phyloP scores from a whole-genome alignment of 129 eudicot genomes.

The Saussurea involucrata region DNA sequence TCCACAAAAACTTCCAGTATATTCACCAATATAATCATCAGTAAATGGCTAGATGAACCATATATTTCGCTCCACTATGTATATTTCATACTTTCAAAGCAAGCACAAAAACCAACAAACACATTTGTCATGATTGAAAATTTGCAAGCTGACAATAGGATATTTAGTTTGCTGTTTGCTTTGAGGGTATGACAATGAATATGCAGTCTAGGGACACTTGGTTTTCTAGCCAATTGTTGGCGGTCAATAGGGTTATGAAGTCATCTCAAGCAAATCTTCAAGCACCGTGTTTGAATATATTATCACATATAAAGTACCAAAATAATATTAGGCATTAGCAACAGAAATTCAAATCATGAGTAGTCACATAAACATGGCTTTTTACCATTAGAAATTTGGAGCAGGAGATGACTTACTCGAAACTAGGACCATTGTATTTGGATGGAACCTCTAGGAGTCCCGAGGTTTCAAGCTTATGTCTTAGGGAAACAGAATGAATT shows the following conservation, averaged over 20 bases:
- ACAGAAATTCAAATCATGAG: background rate
- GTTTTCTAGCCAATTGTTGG: background rate
- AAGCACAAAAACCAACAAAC: background rate
- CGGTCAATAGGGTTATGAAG: background rate
- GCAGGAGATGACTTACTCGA: slow-evolving; percentile 51
- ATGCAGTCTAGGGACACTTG: background rate
- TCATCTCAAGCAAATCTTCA: background rate
- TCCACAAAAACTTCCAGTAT: background rate
- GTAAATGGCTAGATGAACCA: background rate
- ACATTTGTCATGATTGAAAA: background rate
- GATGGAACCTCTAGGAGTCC: slow-evolving; percentile 42
- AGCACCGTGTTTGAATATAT: background rate
- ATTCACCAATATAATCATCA: background rate
- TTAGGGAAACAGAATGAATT: slow-evolving; percentile 76
- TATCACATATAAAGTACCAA: background rate
- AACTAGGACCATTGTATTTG: slow-evolving; percentile 63
- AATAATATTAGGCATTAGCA: background rate
- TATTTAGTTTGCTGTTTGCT: background rate
- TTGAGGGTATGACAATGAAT: background rate
- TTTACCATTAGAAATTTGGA: background rate
- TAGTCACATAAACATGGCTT: background rate
- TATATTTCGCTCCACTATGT: background rate
- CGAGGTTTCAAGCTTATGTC: slow-evolving; percentile 52
- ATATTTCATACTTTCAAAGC: background rate
- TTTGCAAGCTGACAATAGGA: background rate